A percentile compares a stretch with the other conserved stretches of the same genome.
Evolutionary conservation across 805 yeast species (phyloP).

Genomic region (Lachancea dasiensis): DNA sequence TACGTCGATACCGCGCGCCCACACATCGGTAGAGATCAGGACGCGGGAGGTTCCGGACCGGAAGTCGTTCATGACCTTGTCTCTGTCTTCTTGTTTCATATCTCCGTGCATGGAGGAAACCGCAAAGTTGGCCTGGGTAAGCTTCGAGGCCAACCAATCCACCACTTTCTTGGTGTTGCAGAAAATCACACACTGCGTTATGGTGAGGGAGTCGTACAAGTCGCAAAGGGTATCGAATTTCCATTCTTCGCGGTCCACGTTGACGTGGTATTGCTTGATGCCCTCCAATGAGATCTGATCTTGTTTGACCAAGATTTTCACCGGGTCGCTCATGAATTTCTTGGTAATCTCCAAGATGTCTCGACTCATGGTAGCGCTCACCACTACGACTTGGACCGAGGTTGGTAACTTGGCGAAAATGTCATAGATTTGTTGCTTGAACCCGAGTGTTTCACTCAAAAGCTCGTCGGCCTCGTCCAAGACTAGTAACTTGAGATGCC

Average conservation of each 20-base stretch:
- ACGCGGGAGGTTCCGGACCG: constrained; percentile 92
- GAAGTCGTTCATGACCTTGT: constrained; percentile 91
- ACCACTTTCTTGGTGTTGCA: constrained; percentile 95
- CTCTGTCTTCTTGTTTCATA: constrained; percentile 90
- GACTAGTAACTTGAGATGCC: constrained; percentile 78
- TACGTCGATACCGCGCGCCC: constrained; percentile 97
- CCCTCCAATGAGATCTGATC: constrained; percentile 96
- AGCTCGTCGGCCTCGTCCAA: constrained; percentile 97
- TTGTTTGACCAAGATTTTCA: constrained; percentile 87
- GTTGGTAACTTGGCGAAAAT: constrained; percentile 85
- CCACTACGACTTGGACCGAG: constrained; percentile 87
- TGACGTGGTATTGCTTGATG: constrained; percentile 84
- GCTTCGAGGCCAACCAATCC: constrained; percentile 74
- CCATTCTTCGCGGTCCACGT: constrained; percentile 90
- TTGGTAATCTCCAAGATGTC: constrained; percentile 88
- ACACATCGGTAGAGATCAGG: constrained; percentile 86
- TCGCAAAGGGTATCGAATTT: constrained; percentile 93
- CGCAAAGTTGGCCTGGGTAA: constrained; percentile 76
- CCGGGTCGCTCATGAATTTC: constrained; percentile 93
- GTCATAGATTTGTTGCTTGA: constrained; percentile 93
- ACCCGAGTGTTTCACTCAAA: constrained; percentile 78
- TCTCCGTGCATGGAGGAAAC: constrained; percentile 96
- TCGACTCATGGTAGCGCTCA: constrained; percentile 90
- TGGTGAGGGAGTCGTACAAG: constrained; percentile 88
- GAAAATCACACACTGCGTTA: constrained; percentile 96